Base-by-base conservation (phyloP, 352 stramenopile genomes). In the Pythium aquatile region DNA sequence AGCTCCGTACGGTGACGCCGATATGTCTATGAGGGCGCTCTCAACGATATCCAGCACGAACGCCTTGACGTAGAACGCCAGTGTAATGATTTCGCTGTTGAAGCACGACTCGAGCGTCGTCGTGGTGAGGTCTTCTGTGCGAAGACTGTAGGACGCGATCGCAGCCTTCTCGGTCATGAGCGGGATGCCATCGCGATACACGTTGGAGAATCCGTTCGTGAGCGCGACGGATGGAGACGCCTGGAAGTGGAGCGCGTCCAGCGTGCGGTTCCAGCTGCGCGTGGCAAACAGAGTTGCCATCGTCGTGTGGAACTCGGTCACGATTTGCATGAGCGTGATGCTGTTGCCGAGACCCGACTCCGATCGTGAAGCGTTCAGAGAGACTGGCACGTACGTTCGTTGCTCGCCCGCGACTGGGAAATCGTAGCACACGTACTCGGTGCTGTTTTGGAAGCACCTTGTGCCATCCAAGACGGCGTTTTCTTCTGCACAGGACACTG, bases 31-130 rank as follows among this genome's bases (percentile, higher is more conserved):
- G 5, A 78, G 54, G 17, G 39, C 35, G 1, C 64, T 39, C 60
- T 76, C 56, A 32, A 79, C 66, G 26, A 79, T 44, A 20, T 74
- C 20, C n/a, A 76, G 35, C 9, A 70, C 69, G 24, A 72, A 76
- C 8, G 66, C 65, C n/a, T 63, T 67, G 7, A 58, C 67, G 66
- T 73, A 79, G 28, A 77, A 77, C 44, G 30, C 51, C 13, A 48
- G 47, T 5, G 39, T 24, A 29, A 77, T 44, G 30, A 73, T 53
- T 37, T 73, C 60, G 17, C 44, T 67, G 6, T 61, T 7, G 24
- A 65, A 57, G 28, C 73, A 79, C 10, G 73, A 77, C 51, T 75
- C 73, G 24, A 79, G 40, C 8, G 58, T 71, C 7, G 30, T 68
- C 6, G 66, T 77, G n/a, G 56, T 28, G 46, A 74, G 54, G 9